A percentile compares a stretch with the other conserved stretches of the same genome.
Conservation (phyloP, 495 filamentous ascomycete genomes). For the Xylaria palmicola region DNA sequence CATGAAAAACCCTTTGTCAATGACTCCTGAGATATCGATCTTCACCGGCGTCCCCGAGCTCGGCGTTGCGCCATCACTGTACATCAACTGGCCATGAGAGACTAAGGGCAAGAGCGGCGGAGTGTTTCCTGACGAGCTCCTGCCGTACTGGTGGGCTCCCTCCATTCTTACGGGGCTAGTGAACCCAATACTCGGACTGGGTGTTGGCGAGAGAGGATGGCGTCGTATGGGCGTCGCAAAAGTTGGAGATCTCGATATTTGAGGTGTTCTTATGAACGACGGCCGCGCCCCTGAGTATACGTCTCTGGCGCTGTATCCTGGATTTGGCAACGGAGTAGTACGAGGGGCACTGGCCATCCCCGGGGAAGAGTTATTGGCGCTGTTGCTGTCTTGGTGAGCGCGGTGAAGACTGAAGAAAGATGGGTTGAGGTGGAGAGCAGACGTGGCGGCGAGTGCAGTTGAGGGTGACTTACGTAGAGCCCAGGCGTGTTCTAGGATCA, state of each 20-base stretch:
- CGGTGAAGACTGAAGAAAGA: constrained; percentile 19
- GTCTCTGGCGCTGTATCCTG: constrained; percentile 48
- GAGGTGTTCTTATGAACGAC: constrained; percentile 47
- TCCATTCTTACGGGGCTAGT: constrained; percentile 50
- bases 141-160: constrained; percentile 34
- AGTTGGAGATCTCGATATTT: constrained; percentile 49
- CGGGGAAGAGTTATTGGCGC: constrained; percentile 46
- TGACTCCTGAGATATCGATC: constrained; percentile 77
- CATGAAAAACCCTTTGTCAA: constrained; percentile 91
- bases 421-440: constrained; percentile 14
- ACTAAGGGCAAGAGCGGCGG: constrained; percentile 62
- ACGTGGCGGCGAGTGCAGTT: constrained; percentile 5
- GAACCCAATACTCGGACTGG: constrained; percentile 42
- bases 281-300: constrained; percentile 50
- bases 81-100: constrained; percentile 56
- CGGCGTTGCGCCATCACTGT: constrained; percentile 51
- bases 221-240: constrained; percentile 45
- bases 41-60: constrained; percentile 49
- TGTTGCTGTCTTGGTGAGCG: constrained; percentile 47
- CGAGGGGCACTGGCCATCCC: constrained; percentile 57
- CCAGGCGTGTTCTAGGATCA: constrained; percentile 51
- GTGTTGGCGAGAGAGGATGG: constrained; percentile 52
- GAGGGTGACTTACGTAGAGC: constrained; percentile 48
- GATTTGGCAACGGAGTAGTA: constrained; percentile 49
- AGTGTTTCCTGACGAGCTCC: constrained; percentile 41